Base-by-base conservation (phyloP, 2,329 filamentous ascomycete genomes). In the Graphilbum fragrans region DNA sequence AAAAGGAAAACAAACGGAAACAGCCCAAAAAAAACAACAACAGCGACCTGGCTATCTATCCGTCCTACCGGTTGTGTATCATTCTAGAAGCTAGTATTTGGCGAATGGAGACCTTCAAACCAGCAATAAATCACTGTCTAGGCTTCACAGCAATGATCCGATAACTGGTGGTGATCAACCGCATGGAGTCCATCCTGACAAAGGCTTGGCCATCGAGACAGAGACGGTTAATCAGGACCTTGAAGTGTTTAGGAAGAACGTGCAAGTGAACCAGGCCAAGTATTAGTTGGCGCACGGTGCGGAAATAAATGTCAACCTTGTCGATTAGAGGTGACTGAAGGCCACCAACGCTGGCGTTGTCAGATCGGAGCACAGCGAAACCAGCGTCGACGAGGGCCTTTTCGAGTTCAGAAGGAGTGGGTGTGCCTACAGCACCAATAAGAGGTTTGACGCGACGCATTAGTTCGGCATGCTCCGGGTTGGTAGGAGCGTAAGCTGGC, bases 401-500 rank as follows among this genome's bases (percentile, higher is more conserved):
- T 49, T 72, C 68, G 29, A 73, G 56, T 12, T 57, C 59, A 25
- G 56, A 53, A 5, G 66, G 67, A 3, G 69, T 72, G 29, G 69
- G 69, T 3, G 69, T 73, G 31, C 69, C 69, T 9, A 73, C 68
- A 27, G 69, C 69, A 20, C 69, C 69, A 46, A 73, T 72, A 35
- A 73, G 53, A 14, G 69, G 69, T 58, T 73, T 73, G 29, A 71
- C 67, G 34, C 69, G 66, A 20, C 65, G 58, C 69, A 73, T 73
- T 32, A 73, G 62, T 48, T 63, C 63, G 22, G 58, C 60, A 38
- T 73, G 69, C 44, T 66, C 59, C 2, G 62, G 55, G 47, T 72
- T 63, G 19, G 50, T 51, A 5, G 66, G 52, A 41, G 72, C 62
- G 50, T 70, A 72, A 16, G 60, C 60, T 4, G 68, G 67, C 39